Conservation (phyloP, 345 rosid genomes). For the Cardiospermum halicacabum region DNA sequence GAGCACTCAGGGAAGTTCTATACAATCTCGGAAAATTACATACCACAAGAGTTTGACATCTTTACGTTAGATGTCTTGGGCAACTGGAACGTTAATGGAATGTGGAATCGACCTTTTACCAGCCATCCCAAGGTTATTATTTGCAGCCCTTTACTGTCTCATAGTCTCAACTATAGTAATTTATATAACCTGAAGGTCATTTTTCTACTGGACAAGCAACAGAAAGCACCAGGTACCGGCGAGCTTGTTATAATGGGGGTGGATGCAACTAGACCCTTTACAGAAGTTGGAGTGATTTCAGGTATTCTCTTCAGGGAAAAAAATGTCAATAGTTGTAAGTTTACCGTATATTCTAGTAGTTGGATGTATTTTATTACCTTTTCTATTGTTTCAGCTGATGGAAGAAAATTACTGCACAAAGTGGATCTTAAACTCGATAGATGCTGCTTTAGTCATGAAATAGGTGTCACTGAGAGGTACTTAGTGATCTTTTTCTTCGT, state of each 20-base stretch:
- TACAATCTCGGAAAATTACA: constrained; percentile 27
- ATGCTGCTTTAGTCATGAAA: constrained; percentile 28
- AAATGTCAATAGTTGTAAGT: neutral
- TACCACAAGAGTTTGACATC: constrained; percentile 37
- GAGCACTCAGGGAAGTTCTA: constrained; percentile 35
- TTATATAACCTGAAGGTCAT: too few relatives aligned
- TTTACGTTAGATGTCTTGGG: constrained; percentile 22
- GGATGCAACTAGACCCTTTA: constrained; percentile 30
- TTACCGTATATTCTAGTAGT: too few relatives aligned
- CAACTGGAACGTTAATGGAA: constrained; percentile 35
- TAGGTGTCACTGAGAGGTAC: constrained; percentile 32
- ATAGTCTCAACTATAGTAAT: neutral
- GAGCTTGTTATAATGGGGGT: constrained; percentile 41
- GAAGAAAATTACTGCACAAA: constrained; percentile 10
- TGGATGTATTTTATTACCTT: neutral
- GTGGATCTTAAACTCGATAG: constrained; percentile 13
- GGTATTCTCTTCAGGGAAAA: constrained; percentile 21
- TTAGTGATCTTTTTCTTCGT: neutral
- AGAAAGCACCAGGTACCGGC: constrained; percentile 39
- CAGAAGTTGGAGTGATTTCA: constrained; percentile 37
- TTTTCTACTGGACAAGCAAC: too few relatives aligned
- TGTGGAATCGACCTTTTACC: constrained; percentile 38
- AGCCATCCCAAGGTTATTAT: constrained; percentile 38
- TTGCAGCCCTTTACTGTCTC: neutral
- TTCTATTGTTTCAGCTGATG: constrained; percentile 16